Evolutionary conservation across 1,284 basidiomycete species (phyloP), one percentile per base, ranked within the genome.

Genomic region (Gastroboletus turbinatus): DNA sequence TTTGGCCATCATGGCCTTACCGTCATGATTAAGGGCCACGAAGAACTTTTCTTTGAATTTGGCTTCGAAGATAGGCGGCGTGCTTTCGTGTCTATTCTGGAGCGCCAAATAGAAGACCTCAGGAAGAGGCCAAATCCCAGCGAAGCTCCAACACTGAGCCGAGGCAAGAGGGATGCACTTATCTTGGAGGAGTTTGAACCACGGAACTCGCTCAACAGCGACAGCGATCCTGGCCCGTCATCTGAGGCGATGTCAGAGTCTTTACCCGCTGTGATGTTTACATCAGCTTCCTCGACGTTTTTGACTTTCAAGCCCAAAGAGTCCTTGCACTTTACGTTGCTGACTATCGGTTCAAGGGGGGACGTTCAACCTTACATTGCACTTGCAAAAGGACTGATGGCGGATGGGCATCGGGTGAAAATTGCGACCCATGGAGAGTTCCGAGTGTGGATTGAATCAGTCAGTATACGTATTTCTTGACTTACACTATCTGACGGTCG

Each of bases 41-140:
- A 98, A 75, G 96, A 99, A 69, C 78, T 99, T 3, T 99, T 98
- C 76, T 90, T 98, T 63, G 96, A 98, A 73, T 96, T 99, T 68
- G 77, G 82, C 42, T 87, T 87, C 11, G 81, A 86, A 55, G 85
- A 91, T 51, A 87, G 91, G 50, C 83, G 95, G 33, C 81, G 87
- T 57, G 83, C 87, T 4, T 94, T 96, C 66, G 81, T 90, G 17
- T 72, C 71, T 4, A 76, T 94, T 17, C 77, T 99, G 45, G 86
- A 95, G 60, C 78, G 82, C 33, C 91, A 95, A 69, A 83, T 94
- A 68, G 94, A 96, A 53, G 82, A 84, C 43, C 76, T 85, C n/a
- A 79, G 81, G 54, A 76, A 76, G 54, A 76, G 85, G 13, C 61
- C 78, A 9, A 75, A 71, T 17, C 63, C 73, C 1, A 77, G 78